Conservation (phyloP, 257 asterid genomes). For the Solanum medicagineum region DNA sequence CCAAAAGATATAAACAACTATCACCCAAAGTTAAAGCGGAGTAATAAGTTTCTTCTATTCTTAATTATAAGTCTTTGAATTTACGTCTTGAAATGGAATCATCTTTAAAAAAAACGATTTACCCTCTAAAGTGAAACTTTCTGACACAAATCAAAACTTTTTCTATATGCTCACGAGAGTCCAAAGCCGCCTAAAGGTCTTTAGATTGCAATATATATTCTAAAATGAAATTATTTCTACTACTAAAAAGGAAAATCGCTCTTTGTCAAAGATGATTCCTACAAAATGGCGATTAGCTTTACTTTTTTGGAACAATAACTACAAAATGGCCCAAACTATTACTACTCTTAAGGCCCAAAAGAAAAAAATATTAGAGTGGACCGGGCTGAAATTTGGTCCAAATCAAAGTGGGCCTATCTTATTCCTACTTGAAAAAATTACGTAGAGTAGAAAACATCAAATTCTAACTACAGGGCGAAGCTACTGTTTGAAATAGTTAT, state of each 20-base stretch:
- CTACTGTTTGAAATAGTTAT: no score
- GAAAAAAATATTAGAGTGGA: background rate
- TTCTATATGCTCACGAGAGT: background rate
- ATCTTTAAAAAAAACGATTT: background rate
- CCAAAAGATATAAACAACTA: background rate
- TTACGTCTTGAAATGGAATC: background rate
- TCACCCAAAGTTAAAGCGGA: background rate
- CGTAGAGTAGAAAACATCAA: no score
- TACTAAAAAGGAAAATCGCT: no score
- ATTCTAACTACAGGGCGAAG: no score
- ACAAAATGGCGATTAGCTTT: no score
- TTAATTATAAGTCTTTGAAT: background rate
- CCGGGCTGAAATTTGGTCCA: background rate
- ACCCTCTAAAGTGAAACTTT: background rate
- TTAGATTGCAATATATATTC: background rate
- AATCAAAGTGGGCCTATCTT: background rate
- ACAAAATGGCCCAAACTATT: background rate
- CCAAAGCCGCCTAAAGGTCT: background rate
- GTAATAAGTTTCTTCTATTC: background rate
- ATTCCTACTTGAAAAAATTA: no score
- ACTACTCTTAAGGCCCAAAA: background rate
- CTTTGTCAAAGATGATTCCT: no score
- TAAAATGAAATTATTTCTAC: background rate
- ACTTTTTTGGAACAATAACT: background rate
- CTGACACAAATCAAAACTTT: background rate